These are phyloP conservation scores for Apiospora koreana DNA, from an alignment of 2,329 filamentous ascomycete genomes.

Conservation along the genomic window DNA sequence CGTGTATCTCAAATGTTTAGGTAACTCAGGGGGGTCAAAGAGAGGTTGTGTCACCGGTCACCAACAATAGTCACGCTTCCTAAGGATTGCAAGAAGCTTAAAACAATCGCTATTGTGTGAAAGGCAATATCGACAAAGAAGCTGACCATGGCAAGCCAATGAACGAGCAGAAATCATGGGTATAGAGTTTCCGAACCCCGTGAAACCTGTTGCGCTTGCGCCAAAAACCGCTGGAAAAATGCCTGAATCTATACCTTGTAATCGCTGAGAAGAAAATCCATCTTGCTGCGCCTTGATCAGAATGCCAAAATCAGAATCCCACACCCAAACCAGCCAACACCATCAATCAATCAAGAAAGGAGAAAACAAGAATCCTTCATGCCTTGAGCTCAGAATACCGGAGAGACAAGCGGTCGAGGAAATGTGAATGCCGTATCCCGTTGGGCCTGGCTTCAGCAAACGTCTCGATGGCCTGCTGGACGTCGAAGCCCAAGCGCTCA, in stretches of 20 bases:
- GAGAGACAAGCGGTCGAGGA: conserved; percentile 80
- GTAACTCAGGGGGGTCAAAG: too few relatives aligned
- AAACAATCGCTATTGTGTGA: not conserved
- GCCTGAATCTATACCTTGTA: not conserved
- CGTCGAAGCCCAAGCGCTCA: conserved; percentile 69
- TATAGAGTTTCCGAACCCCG: conserved; percentile 4
- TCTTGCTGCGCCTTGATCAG: not conserved
- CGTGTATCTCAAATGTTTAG: not conserved
- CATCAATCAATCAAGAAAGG: not conserved
- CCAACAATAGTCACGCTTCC: not conserved
- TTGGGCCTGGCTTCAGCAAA: conserved; percentile 75
- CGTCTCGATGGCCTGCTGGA: conserved; percentile 76
- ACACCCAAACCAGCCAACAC: not conserved
- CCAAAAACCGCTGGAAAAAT: not conserved
- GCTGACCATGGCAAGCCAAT: not conserved
- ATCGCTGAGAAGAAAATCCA: not conserved
- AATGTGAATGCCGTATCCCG: conserved; percentile 88
- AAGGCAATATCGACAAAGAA: not conserved
- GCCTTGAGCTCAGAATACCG: conserved; percentile 59
- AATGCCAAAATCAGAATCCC: not conserved
- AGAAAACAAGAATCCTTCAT: not conserved
- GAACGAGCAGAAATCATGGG: not conserved
- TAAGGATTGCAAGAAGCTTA: not conserved
- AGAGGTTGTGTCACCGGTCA: not conserved
- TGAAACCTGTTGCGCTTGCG: conserved; percentile 5